These are phyloP conservation scores for Aspergillus candidus DNA, from an alignment of 2,329 filamentous ascomycete genomes.

Conservation along the genomic window DNA sequence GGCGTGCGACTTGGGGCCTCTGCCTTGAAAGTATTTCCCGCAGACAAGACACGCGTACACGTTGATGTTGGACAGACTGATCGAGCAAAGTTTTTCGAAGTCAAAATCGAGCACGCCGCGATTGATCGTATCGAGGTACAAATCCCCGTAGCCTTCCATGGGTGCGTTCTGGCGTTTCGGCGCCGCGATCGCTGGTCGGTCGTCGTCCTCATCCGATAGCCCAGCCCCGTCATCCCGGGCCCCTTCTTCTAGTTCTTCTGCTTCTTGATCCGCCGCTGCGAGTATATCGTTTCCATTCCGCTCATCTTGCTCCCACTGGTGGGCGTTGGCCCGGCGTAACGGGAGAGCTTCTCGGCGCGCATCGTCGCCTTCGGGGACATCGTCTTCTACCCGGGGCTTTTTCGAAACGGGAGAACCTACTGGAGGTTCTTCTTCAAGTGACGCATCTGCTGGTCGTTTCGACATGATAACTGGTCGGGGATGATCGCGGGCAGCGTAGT, in stretches of 20 bases:
- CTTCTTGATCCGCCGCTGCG: slow-evolving; percentile 67
- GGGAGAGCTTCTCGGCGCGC: slow-evolving; percentile 20
- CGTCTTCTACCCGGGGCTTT: slow-evolving; percentile 38
- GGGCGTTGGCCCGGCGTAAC: slow-evolving; percentile 22
- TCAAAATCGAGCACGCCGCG: slow-evolving; percentile 92
- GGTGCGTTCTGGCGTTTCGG: slow-evolving; percentile 66
- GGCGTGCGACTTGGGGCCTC: slow-evolving; percentile 88
- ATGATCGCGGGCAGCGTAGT: slow-evolving; percentile 4
- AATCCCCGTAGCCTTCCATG: slow-evolving; percentile 82
- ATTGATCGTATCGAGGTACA: slow-evolving; percentile 96
- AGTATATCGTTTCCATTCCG: slow-evolving; percentile 31
- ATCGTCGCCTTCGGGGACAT: slow-evolving; percentile 19
- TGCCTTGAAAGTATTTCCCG: slow-evolving; percentile 94
- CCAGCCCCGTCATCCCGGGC: slow-evolving; percentile 19
- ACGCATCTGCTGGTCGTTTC: slow-evolving; percentile 43
- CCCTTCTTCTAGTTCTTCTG: slow-evolving; percentile 38
- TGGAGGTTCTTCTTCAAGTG: slow-evolving; percentile 31
- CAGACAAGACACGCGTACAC: slow-evolving; percentile 97
- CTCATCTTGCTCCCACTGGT: slow-evolving; percentile 32
- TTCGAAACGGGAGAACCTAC: slow-evolving; percentile 40
- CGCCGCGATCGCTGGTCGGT: slow-evolving; percentile 30
- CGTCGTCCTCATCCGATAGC: slow-evolving; percentile 32
- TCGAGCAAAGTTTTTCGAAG: slow-evolving; percentile 96
- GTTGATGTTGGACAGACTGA: slow-evolving; percentile 96
- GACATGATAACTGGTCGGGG: slow-evolving; percentile 33